phyloP scores from a whole-genome alignment of 78 protist species.

The Speleostelium caveatum region DNA sequence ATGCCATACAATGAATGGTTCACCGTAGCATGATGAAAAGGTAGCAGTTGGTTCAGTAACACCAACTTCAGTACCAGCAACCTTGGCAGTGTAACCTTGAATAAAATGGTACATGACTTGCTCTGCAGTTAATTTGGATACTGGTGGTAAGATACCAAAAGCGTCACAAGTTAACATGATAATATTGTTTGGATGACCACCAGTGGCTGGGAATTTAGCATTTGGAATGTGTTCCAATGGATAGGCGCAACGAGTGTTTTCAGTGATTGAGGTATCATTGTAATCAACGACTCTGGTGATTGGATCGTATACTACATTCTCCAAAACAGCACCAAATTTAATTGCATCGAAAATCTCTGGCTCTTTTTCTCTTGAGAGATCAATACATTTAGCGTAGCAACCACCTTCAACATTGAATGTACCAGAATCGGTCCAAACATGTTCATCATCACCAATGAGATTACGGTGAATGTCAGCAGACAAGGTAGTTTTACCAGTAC shows the following conservation, averaged over 20 bases:
- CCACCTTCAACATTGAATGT: slow-evolving; percentile 98
- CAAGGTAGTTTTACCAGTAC: slow-evolving; percentile 99
- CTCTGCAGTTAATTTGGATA: slow-evolving; percentile 88
- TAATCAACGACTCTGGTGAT: slow-evolving; percentile 83
- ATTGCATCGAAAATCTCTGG: slow-evolving; percentile 97
- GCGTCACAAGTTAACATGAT: slow-evolving; percentile 98
- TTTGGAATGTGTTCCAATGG: slow-evolving; percentile 95
- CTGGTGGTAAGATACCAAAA: slow-evolving; percentile 98
- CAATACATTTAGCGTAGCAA: slow-evolving; percentile 98
- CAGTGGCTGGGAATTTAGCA: slow-evolving; percentile 87
- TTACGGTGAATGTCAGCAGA: slow-evolving; percentile 95
- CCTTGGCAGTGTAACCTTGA: slow-evolving; percentile 98
- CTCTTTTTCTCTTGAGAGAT: slow-evolving; percentile 90
- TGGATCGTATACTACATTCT: slow-evolving; percentile 92
- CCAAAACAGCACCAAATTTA: slow-evolving; percentile 92
- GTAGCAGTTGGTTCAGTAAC: slow-evolving; percentile 95
- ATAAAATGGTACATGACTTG: slow-evolving; percentile 97
- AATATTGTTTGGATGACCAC: slow-evolving; percentile 93
- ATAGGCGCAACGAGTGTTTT: slow-evolving; percentile 97
- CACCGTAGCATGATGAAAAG: slow-evolving; percentile 97
- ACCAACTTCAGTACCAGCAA: slow-evolving; percentile 97
- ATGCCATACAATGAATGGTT: slow-evolving; percentile 96
- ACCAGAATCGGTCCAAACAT: slow-evolving; percentile 96
- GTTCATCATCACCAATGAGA: slow-evolving; percentile 99
- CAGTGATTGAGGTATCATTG: slow-evolving; percentile 89